Evolutionary conservation across 2,329 filamentous ascomycete species (phyloP).

Genomic region (Aspergillus proliferans): DNA sequence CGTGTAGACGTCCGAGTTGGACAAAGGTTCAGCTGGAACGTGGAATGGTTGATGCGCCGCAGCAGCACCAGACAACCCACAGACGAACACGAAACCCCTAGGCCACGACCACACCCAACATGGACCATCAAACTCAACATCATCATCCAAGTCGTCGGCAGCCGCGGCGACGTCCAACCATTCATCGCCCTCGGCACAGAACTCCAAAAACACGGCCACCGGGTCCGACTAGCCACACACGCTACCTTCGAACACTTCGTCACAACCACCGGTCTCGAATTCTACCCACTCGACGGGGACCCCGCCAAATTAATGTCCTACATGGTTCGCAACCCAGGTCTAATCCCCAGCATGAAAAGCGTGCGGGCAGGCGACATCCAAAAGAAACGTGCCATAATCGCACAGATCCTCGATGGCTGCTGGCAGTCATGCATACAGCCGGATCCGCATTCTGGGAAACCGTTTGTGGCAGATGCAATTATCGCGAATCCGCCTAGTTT

Average conservation of each 20-base stretch:
- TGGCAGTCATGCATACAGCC: constrained; percentile 36
- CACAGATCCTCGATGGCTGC: constrained; percentile 34
- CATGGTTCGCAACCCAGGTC: constrained; percentile 46
- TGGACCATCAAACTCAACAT: constrained; percentile 39
- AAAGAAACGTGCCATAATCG: constrained; percentile 27
- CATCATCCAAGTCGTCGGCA: constrained; percentile 54
- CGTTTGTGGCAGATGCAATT: constrained; percentile 50
- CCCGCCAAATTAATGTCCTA: constrained; percentile 49
- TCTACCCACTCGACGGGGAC: constrained; percentile 54
- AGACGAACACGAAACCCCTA: too few species aligned
- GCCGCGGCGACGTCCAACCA: constrained; percentile 53
- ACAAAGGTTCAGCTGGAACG: too few species aligned
- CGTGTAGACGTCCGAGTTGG: too few species aligned
- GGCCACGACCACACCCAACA: too few species aligned
- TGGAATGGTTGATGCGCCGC: too few species aligned
- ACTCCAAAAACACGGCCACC: constrained; percentile 47
- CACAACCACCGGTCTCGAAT: constrained; percentile 48
- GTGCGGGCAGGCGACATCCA: constrained; percentile 30
- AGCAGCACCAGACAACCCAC: too few species aligned
- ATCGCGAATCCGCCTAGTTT: constrained; percentile 51
- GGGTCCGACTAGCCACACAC: constrained; percentile 54
- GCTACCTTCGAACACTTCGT: constrained; percentile 50
- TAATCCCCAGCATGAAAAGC: constrained; percentile 34
- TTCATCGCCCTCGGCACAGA: constrained; percentile 53
- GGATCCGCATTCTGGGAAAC: constrained; percentile 23